phyloP scores from a whole-genome alignment of 495 filamentous ascomycete species.

The Podospora appendiculata region DNA sequence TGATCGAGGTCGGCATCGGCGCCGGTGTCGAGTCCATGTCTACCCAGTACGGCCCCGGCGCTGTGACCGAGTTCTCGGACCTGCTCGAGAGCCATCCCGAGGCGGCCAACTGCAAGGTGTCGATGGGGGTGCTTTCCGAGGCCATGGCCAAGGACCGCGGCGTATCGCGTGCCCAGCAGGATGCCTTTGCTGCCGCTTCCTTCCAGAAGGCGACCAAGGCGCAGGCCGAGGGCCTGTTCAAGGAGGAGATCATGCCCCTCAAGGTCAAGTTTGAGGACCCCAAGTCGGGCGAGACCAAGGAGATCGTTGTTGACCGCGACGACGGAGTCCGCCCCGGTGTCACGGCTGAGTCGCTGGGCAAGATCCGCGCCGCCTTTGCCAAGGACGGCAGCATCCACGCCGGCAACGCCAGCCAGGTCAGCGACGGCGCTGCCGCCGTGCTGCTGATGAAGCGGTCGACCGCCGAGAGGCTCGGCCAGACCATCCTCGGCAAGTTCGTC shows the following conservation, averaged over 20 bases:
- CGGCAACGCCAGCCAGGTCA: slow-evolving; percentile 92
- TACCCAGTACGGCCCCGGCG: slow-evolving; percentile 79
- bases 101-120: slow-evolving; percentile 92
- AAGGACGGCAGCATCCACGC: slow-evolving; percentile 91
- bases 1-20: slow-evolving; percentile 94
- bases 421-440: slow-evolving; percentile 91
- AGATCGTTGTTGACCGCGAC: slow-evolving; percentile 75
- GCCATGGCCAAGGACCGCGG: slow-evolving; percentile 82
- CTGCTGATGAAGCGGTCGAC: slow-evolving; percentile 93
- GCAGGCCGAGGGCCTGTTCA: slow-evolving; percentile 82
- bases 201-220: slow-evolving; percentile 86
- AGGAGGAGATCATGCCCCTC: slow-evolving; percentile 85
- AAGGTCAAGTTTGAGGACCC: slow-evolving; percentile 79
- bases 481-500: slow-evolving; percentile 82
- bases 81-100: slow-evolving; percentile 77
- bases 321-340: slow-evolving; percentile 84
- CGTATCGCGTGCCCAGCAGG: slow-evolving; percentile 67
- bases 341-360: slow-evolving; percentile 74
- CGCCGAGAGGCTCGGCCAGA: slow-evolving; percentile 79
- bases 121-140: slow-evolving; percentile 93
- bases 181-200: slow-evolving; percentile 79
- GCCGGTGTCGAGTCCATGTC: slow-evolving; percentile 98
- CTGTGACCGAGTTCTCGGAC: slow-evolving; percentile 91
- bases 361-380: slow-evolving; percentile 87
- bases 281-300: slow-evolving; percentile 80